A percentile compares a stretch with the other conserved stretches of the same genome.
Evolutionary conservation across 2,329 filamentous ascomycete species (phyloP).

Genomic region (Clathrospora elynae): DNA sequence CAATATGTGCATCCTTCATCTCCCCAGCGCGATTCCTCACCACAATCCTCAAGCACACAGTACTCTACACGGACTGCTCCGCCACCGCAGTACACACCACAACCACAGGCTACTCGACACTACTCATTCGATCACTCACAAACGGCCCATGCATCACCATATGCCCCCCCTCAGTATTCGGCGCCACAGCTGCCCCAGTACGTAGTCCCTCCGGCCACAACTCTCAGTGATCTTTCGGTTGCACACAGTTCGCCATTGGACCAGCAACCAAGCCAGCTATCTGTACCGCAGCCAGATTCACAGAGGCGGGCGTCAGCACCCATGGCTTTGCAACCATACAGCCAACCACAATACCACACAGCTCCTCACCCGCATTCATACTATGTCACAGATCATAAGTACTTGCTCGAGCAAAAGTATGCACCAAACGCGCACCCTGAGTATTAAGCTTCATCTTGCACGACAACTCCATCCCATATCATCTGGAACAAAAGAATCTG

Average conservation of each 20-base stretch:
- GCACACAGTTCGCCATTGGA: conserved; percentile 23
- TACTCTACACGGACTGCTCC: conserved; percentile 25
- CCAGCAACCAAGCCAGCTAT: conserved; percentile 22
- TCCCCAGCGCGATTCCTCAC: conserved; percentile 34
- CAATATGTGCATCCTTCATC: conserved; percentile 35
- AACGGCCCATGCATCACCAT: conserved; percentile 21
- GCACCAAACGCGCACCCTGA: conserved; percentile 14
- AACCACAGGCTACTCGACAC: conserved; percentile 26
- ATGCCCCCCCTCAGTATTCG: conserved; percentile 30
- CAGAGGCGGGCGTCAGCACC: conserved; percentile 41
- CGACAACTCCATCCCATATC: background rate
- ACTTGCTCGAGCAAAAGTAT: conserved; percentile 22
- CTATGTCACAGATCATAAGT: conserved; percentile 41
- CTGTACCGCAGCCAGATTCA: conserved; percentile 28
- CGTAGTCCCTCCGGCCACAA: conserved; percentile 27
- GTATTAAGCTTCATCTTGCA: conserved; percentile 7
- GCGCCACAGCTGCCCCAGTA: conserved; percentile 34
- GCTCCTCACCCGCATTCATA: conserved; percentile 34
- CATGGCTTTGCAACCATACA: conserved; percentile 34
- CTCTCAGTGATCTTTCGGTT: conserved; percentile 31
- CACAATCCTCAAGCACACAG: conserved; percentile 25
- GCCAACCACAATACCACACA: conserved; percentile 28
- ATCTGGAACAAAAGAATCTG: conserved; percentile 1
- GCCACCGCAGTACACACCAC: conserved; percentile 27
- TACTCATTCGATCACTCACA: conserved; percentile 30